phyloP scores from a whole-genome alignment of 1,284 basidiomycete species.

The Ganoderma lucidum region DNA sequence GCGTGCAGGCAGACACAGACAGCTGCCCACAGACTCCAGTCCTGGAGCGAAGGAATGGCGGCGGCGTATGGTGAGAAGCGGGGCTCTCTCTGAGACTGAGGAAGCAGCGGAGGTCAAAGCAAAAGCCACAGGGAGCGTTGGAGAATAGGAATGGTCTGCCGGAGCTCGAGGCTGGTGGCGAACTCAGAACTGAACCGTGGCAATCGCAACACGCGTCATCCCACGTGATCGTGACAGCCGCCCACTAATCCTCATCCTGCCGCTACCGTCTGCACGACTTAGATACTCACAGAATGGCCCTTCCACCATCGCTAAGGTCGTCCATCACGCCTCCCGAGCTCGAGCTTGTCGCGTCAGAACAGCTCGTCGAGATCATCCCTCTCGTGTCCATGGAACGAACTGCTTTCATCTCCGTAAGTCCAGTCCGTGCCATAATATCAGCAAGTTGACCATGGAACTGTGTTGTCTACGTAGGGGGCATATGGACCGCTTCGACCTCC shows the following conservation, averaged over 20 bases:
- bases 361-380: constrained; percentile 84
- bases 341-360: constrained; percentile 86
- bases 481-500: constrained; percentile 96
- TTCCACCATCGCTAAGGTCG: constrained; percentile 58
- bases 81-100: neutral
- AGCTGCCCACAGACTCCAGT: constrained; percentile 22
- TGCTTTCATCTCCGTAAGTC: constrained; percentile 83
- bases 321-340: constrained; percentile 83
- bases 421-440: neutral
- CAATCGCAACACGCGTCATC: constrained; percentile 32
- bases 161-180: too few species aligned
- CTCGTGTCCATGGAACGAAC: constrained; percentile 89
- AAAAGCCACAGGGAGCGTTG: neutral
- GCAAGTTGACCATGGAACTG: neutral
- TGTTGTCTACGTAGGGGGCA: constrained; percentile 64
- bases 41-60: constrained; percentile 13
- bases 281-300: constrained; percentile 57
- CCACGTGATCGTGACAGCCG: constrained; percentile 30
- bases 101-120: neutral
- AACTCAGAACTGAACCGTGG: constrained; percentile 30
- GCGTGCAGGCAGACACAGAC: constrained; percentile 23
- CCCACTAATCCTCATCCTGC: neutral
- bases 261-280: too few species aligned
- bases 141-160: too few species aligned
- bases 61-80: neutral